Evolutionary conservation across 2,329 filamentous ascomycete species (phyloP).

Genomic region (Penicillium sp.): DNA sequence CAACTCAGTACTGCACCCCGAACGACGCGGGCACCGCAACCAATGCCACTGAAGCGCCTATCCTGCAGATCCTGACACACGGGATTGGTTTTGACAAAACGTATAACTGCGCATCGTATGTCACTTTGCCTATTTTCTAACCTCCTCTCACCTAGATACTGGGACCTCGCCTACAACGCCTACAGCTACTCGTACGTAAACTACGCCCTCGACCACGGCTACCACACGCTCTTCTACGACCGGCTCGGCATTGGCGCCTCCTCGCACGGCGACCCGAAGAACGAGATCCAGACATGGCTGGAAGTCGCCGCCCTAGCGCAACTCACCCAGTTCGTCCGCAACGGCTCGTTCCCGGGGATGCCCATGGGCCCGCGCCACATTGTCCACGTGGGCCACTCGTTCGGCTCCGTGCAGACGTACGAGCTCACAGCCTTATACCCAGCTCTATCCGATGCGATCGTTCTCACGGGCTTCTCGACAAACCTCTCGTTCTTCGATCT

Average conservation of each 20-base stretch:
- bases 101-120: constrained; percentile 16
- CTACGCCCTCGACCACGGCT: constrained; percentile 40
- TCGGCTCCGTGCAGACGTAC: constrained; percentile 40
- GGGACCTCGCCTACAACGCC: constrained; percentile 37
- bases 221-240: constrained; percentile 48
- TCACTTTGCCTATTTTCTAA: neutral
- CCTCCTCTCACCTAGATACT: constrained; percentile 32
- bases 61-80: constrained; percentile 47
- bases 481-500: constrained; percentile 27
- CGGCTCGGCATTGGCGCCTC: constrained; percentile 45
- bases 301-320: constrained; percentile 46
- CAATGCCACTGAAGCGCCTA: neutral
- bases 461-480: constrained; percentile 46
- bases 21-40: neutral
- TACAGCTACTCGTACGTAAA: constrained; percentile 45
- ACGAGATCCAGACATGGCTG: constrained; percentile 44
- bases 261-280: constrained; percentile 45
- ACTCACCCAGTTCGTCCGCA: constrained; percentile 43
- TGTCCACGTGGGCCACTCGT: constrained; percentile 45
- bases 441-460: constrained; percentile 42
- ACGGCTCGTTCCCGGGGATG: constrained; percentile 36
- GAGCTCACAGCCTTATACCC: constrained; percentile 39
- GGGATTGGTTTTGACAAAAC: constrained; percentile 42
- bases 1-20: neutral
- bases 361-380: constrained; percentile 38